Base-by-base conservation (phyloP, 2,329 filamentous ascomycete species). In the Penicillium sp. region DNA sequence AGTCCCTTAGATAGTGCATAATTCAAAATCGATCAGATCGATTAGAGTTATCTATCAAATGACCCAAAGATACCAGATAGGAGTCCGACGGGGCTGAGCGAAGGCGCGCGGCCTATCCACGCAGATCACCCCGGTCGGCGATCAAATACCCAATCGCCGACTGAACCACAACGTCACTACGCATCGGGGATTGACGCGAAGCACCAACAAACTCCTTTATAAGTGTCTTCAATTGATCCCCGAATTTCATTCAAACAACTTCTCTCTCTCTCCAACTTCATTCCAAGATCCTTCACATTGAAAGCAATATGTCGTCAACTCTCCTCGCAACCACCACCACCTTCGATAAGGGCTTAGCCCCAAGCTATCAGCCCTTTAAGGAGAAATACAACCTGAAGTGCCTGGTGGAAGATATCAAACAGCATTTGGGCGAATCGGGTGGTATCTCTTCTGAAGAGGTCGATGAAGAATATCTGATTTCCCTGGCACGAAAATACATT, bases 331-430 rank as follows among this genome's bases (percentile, higher is more conserved):
- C 60, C n/a, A 33, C 47, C 33, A 42, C 53, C 27, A n/a, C 55
- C 10, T 46, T 58, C 50, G 53, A 58, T 35, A 57, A 58, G 51
- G 51, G 26, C 27, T 57, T 59, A 46, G 47, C 58, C 48, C 57
- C 48, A 29, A 54, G 50, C 43, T 61, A 59, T 54, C 61, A 58
- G 29, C 62, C 50, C 31, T 65, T 63, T 50, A 62, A 59, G n/a
- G 58, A 58, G 14, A 61, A 61, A 54, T 67, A 67, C 37, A 46
- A 60, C 39, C 58, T 70, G 9, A 57, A 68, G 3, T 53, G 67
- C 31, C 64, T 72, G 0, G 56, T 72, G 10, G 55, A 62, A 29
- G 69, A 72, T 27, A 62, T 72, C 45, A 72, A 70, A 50, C 16
- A 53, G n/a, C 63, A 72, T 27, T 55, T 72, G 9, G 69, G 70